These are phyloP conservation scores for Blastomyces gilchristii DNA, from an alignment of 2,329 filamentous ascomycete species.

Conservation along the genomic window DNA sequence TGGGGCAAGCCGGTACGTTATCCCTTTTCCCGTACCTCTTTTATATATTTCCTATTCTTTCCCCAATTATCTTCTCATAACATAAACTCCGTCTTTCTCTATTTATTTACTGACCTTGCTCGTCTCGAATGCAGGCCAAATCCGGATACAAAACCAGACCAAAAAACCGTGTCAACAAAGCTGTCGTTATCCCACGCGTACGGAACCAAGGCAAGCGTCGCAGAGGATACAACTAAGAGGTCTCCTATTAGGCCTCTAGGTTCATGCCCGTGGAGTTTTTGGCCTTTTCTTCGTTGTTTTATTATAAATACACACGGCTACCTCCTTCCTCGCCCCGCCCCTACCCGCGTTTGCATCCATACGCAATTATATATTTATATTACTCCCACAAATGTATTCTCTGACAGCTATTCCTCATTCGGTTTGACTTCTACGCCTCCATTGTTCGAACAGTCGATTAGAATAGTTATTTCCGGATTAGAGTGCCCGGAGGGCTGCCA, in stretches of 20 bases:
- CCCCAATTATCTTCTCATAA: not conserved
- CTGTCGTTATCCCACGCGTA: slow-evolving; percentile 70
- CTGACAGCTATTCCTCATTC: not conserved
- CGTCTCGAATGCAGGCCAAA: slow-evolving; percentile 36
- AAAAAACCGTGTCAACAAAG: slow-evolving; percentile 83
- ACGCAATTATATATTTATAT: not conserved
- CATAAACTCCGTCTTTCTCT: not conserved
- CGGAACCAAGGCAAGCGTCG: slow-evolving; percentile 85
- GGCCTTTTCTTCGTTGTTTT: not conserved
- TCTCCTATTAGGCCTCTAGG: not conserved
- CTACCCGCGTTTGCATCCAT: not conserved
- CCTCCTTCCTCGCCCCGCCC: not conserved
- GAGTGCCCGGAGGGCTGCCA: not conserved
- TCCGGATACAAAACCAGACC: slow-evolving; percentile 75
- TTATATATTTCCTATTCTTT: slow-evolving; percentile 2
- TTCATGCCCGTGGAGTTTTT: not conserved
- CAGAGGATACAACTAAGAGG: slow-evolving; percentile 49
- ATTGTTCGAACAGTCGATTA: not conserved
- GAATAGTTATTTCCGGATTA: not conserved
- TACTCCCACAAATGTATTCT: not conserved
- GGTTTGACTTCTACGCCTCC: not conserved
- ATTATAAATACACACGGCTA: not conserved
- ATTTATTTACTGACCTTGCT: slow-evolving; percentile 13
- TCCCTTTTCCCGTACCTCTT: slow-evolving; percentile 1
- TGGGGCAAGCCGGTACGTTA: slow-evolving; percentile 85